Evolutionary conservation across 805 yeast species (phyloP).

Genomic region (Sporopachydermia quercuum): DNA sequence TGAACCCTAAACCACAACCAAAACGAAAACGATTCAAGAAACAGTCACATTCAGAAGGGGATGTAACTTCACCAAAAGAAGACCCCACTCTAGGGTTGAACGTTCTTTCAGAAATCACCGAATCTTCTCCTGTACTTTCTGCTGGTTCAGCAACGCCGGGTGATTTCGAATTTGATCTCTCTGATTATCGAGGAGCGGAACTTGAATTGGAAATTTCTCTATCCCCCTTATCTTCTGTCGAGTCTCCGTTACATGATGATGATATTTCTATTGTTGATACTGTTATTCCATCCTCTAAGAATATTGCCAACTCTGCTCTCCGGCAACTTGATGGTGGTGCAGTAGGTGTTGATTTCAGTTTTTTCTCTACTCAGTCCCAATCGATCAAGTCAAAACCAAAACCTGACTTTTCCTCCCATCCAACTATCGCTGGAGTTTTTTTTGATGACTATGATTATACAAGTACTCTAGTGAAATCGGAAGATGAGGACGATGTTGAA

Average conservation of each 20-base stretch:
- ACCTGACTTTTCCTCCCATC: not conserved
- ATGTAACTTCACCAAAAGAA: too few species aligned
- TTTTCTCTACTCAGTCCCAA: not conserved
- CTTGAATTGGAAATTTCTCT: not conserved
- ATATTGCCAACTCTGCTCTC: not conserved
- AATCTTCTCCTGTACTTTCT: too few species aligned
- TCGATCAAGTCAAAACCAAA: not conserved
- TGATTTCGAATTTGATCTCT: too few species aligned
- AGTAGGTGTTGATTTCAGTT: not conserved
- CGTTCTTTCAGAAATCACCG: too few species aligned
- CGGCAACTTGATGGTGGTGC: too few species aligned
- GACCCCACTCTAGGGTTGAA: too few species aligned
- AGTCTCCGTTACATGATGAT: not conserved
- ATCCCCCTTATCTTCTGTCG: not conserved
- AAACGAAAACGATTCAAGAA: too few species aligned
- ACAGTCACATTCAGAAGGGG: too few species aligned
- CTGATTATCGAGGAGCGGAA: not conserved
- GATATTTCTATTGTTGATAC: not conserved
- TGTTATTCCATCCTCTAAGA: not conserved
- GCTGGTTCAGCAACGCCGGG: not conserved
- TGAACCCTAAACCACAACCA: too few species aligned
- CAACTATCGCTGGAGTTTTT: not conserved
- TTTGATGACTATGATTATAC: conserved; percentile 1
- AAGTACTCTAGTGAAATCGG: not conserved
- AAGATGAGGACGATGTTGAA: not conserved